Conservation (phyloP, 768 basidiomycete species). For the Tricholoma terreum region DNA sequence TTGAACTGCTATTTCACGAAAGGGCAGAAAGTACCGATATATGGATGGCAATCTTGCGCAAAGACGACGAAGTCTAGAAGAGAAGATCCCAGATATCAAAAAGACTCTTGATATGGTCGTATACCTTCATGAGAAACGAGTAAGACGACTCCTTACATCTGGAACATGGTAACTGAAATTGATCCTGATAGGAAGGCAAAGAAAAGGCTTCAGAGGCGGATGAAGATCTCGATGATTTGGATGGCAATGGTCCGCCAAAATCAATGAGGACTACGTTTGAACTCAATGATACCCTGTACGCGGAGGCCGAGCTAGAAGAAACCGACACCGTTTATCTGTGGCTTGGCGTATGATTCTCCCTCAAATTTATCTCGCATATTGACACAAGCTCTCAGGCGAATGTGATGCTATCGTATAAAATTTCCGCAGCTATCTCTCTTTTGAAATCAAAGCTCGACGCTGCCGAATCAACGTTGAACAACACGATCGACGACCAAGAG, state of each 20-base stretch:
- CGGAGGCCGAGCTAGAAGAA: constrained; percentile 85
- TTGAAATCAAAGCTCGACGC: constrained; percentile 69
- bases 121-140: constrained; percentile 69
- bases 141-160: constrained; percentile 30
- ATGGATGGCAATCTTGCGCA: constrained; percentile 89
- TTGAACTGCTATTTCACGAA: constrained; percentile 29
- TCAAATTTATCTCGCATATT: neutral
- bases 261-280: constrained; percentile 87
- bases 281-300: constrained; percentile 92
- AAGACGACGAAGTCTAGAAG: constrained; percentile 74
- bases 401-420: constrained; percentile 93
- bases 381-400: constrained; percentile 64
- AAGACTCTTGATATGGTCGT: constrained; percentile 91
- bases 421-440: constrained; percentile 72
- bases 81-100: constrained; percentile 95
- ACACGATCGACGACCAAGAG: constrained; percentile 84
- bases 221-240: constrained; percentile 51
- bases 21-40: constrained; percentile 93
- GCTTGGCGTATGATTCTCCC: constrained; percentile 73
- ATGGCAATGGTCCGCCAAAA: constrained; percentile 43
- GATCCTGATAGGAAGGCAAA: constrained; percentile 55
- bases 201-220: constrained; percentile 39
- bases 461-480: constrained; percentile 63
- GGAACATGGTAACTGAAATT: neutral
- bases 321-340: constrained; percentile 90